Base-by-base conservation (phyloP, 2,329 filamentous ascomycete species). In the Botrytis galanthina region DNA sequence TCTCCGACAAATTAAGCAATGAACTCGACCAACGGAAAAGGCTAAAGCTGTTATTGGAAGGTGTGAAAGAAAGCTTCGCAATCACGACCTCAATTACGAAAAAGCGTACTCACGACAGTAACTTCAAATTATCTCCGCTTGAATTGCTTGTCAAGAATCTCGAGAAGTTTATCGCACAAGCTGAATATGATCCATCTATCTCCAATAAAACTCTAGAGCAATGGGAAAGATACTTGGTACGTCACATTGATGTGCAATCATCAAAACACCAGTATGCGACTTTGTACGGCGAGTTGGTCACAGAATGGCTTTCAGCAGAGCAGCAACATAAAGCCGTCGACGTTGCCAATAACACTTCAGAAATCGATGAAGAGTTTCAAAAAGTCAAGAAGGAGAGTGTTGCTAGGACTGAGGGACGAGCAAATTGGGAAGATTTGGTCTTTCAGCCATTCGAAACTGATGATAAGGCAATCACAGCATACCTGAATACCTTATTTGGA, bases 401-500 rank as follows among this genome's bases (percentile, higher is more conserved):
- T 35, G 67, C 54, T 14, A 82, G 85, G 87, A 72, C 77, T 22
- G 82, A 86, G 72, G 84, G 87, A 75, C 83, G 87, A 32, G 82
- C 83, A 2, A 83, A 81, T 20, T 90, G 88, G 87, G 89, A 91
- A 78, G 79, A 82, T 1, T 81, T 85, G 71, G 87, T 88, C n/a
- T 90, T 91, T 77, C 82, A 82, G 5, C 79, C 84, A 7, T 82
- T 82, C 42, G 78, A 86, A 26, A 85, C 85, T 4, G 84, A 90
- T 75, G 79, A 80, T 14, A 76, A 75, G 5, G 83, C 81, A 16
- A 86, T 91, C 73, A 80, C 82, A 5, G 75, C 79, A 0, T 90
- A 89, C 76, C 84, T 91, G 1, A 80, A 84, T 18, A 75, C 80
- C 1, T 82, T 90, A 0, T 91, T 91, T 77, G 75, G 75, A 6